phyloP scores from a whole-genome alignment of 345 rosid genomes.

The Boechera retrofracta region DNA sequence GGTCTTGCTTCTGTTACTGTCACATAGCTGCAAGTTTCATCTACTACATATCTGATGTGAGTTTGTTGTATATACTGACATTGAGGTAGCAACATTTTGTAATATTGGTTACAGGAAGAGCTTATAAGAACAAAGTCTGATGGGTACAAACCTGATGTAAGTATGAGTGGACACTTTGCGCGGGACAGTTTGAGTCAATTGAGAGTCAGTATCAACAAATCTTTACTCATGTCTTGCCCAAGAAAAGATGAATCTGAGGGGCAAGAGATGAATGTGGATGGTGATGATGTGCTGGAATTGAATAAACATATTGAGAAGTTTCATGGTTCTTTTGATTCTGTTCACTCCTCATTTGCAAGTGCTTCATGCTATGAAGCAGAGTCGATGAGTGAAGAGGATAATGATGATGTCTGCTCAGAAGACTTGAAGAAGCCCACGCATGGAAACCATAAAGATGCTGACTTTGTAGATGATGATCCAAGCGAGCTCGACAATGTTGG shows the following conservation, averaged over 20 bases:
- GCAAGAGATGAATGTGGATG: slow-evolving; percentile 59
- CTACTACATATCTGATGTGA: not conserved
- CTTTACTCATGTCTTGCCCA: slow-evolving; percentile 61
- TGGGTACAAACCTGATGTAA: slow-evolving; percentile 49
- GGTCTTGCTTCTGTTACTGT: slow-evolving; percentile 45
- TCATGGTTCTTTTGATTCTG: slow-evolving; percentile 55
- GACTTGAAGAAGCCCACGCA: slow-evolving; percentile 49
- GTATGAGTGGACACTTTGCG: slow-evolving; percentile 56
- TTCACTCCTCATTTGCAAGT: slow-evolving; percentile 58
- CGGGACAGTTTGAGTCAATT: slow-evolving; percentile 81
- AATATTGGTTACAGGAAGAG: slow-evolving; percentile 67
- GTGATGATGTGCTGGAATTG: slow-evolving; percentile 69
- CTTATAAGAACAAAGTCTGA: slow-evolving; percentile 87
- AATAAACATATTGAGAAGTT: slow-evolving; percentile 64
- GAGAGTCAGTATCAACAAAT: slow-evolving; percentile 87
- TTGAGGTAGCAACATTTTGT: slow-evolving; percentile 13
- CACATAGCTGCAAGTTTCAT: not conserved
- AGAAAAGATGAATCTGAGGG: slow-evolving; percentile 49
- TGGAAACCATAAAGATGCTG: slow-evolving; percentile 39
- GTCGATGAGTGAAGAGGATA: slow-evolving; percentile 59
- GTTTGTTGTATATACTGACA: slow-evolving; percentile 32
- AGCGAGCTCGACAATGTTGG: slow-evolving; percentile 27
- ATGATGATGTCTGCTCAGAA: slow-evolving; percentile 59
- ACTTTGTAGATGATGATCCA: slow-evolving; percentile 39
- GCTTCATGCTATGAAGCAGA: slow-evolving; percentile 64